Conservation (phyloP, 805 yeast genomes). For the Yarrowia sp. region DNA sequence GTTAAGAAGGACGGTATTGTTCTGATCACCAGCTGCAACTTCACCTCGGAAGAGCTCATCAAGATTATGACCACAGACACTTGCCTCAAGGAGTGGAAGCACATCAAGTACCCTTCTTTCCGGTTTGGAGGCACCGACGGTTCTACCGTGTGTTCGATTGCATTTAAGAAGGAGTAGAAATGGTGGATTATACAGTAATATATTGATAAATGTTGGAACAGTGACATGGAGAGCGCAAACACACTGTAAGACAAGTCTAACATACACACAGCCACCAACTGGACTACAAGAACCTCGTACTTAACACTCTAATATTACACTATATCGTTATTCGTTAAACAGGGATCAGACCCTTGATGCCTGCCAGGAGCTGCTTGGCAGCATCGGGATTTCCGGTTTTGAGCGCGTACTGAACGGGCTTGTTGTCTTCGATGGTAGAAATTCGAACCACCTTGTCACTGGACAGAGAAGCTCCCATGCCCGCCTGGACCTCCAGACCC, state of each 20-base stretch:
- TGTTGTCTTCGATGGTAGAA: conserved; percentile 59
- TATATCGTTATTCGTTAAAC: conserved; percentile 1
- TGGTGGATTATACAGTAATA: too few relatives aligned
- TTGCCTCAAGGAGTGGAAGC: conserved; percentile 57
- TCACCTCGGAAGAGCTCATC: conserved; percentile 75
- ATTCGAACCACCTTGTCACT: conserved; percentile 82
- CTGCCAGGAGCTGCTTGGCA: conserved; percentile 56
- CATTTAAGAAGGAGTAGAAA: conserved; percentile 47
- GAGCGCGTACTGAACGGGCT: conserved; percentile 80
- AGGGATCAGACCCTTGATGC: conserved; percentile 31
- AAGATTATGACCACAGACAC: conserved; percentile 49
- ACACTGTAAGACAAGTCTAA: too few relatives aligned
- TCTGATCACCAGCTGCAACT: conserved; percentile 87
- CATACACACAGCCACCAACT: too few relatives aligned
- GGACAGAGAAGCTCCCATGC: conserved; percentile 80
- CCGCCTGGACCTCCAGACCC: conserved; percentile 64
- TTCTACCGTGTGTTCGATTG: conserved; percentile 81
- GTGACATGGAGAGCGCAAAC: too few relatives aligned
- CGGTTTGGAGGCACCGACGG: conserved; percentile 90
- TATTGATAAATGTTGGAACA: too few relatives aligned
- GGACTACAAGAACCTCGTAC: neutral
- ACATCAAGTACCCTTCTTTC: conserved; percentile 73
- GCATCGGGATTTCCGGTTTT: conserved; percentile 63
- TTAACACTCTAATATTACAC: conserved; percentile 4
- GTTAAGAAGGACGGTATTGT: conserved; percentile 57